Percentiles rank a stretch among this genome's conserved stretches.
These are phyloP conservation scores for Fusarium scirpi DNA, from an alignment of 2,329 filamentous ascomycete genomes.

Conservation along the genomic window DNA sequence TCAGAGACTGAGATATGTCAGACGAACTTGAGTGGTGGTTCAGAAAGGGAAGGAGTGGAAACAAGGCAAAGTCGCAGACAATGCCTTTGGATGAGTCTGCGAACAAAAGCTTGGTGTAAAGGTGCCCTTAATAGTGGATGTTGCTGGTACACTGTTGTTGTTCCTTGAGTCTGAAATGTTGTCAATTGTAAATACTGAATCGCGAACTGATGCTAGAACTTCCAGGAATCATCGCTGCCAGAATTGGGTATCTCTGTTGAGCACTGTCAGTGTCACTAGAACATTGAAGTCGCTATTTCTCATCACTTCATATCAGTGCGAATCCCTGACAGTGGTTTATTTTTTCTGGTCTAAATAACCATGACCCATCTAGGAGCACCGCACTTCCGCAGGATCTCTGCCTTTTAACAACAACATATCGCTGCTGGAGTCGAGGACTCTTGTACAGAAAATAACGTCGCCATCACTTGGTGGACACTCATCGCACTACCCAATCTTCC, in stretches of 20 bases:
- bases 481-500: not conserved
- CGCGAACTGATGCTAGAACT: fast-evolving
- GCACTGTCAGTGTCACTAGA: not conserved
- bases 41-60: not conserved
- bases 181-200: not conserved
- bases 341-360: not conserved
- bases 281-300: fast-evolving
- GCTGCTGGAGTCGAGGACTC: no score
- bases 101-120: fast-evolving
- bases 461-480: no score
- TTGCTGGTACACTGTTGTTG: fast-evolving
- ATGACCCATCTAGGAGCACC: not conserved
- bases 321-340: not conserved
- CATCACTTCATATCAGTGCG: not conserved
- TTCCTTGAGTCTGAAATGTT: not conserved
- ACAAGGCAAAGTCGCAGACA: fast-evolving
- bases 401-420: no score
- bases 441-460: no score
- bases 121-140: fast-evolving
- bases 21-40: not conserved
- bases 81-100: not conserved
- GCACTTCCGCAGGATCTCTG: not conserved
- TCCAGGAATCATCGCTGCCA: not conserved
- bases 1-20: not conserved
- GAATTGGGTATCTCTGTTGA: fast-evolving